A percentile compares a stretch with the other conserved stretches of the same genome.
phyloP scores from a whole-genome alignment of 2,329 filamentous ascomycete species.

The Calonectria multiphialidica region DNA sequence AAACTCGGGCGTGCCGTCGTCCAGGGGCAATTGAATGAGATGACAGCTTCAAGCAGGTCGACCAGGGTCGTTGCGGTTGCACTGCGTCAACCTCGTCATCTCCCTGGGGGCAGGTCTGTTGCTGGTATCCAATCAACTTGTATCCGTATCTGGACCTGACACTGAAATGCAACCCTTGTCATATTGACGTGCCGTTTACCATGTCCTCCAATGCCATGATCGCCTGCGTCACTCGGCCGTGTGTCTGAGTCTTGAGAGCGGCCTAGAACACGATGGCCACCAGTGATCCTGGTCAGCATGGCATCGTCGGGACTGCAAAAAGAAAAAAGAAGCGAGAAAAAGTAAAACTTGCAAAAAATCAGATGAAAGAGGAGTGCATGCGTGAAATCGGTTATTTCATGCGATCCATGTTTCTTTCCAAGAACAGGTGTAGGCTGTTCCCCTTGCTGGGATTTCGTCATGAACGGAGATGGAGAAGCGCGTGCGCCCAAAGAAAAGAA shows the following conservation, averaged over 20 bases:
- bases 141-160: constrained; percentile 26
- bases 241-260: constrained; percentile 5
- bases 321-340: constrained; percentile 23
- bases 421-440: not conserved
- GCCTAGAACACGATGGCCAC: constrained; percentile 26
- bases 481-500: constrained; percentile 14
- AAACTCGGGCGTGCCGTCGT: not conserved
- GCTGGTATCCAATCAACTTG: constrained; percentile 34
- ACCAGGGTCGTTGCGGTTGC: constrained; percentile 23
- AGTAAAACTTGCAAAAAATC: not conserved
- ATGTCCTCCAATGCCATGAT: constrained; percentile 15
- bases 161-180: constrained; percentile 22
- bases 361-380: not conserved
- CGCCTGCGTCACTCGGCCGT: constrained; percentile 10
- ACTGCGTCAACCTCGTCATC: constrained; percentile 34
- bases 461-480: constrained; percentile 5
- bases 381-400: constrained; percentile 3
- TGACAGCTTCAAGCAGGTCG: constrained; percentile 19
- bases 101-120: constrained; percentile 26
- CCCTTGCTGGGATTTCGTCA: not conserved
- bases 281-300: constrained; percentile 21
- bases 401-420: constrained; percentile 12
- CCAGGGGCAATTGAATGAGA: constrained; percentile 10
- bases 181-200: constrained; percentile 25
- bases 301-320: constrained; percentile 21